A percentile compares a stretch with the other conserved stretches of the same genome.
Conservation (phyloP, 495 filamentous ascomycete species). For the Penicillium antarcticum region DNA sequence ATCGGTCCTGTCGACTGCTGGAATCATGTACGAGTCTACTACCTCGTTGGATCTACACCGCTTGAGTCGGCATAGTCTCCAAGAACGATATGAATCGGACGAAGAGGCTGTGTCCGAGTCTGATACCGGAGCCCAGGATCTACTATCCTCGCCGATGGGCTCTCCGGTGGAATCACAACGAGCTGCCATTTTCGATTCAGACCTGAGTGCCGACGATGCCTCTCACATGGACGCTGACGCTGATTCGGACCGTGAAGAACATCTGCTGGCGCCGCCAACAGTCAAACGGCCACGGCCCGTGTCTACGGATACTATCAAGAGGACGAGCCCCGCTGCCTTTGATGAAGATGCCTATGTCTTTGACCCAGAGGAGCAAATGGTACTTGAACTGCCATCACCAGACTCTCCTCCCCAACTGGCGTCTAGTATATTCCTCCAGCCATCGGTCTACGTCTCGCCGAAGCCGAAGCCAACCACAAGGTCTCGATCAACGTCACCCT, state of each 20-base stretch:
- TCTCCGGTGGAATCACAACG: conserved; percentile 11
- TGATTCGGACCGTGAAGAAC: conserved; percentile 26
- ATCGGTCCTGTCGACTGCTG: not conserved
- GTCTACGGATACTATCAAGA: conserved; percentile 42
- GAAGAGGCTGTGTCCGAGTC: conserved; percentile 45
- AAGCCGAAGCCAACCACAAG: conserved; percentile 14
- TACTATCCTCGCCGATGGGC: conserved; percentile 32
- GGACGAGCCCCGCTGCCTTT: conserved; percentile 35
- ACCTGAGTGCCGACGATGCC: conserved; percentile 31
- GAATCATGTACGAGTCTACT: conserved; percentile 32
- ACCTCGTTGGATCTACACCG: conserved; percentile 31
- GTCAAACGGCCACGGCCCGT: conserved; percentile 32
- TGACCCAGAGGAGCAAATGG: conserved; percentile 34
- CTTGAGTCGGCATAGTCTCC: conserved; percentile 34
- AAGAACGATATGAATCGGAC: conserved; percentile 42
- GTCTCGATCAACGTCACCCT: conserved; percentile 29
- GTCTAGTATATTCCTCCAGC: conserved; percentile 33
- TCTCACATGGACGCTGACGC: conserved; percentile 23
- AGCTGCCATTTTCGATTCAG: conserved; percentile 26
- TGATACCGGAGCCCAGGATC: conserved; percentile 32
- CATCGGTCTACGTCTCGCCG: conserved; percentile 31
- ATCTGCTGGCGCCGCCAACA: conserved; percentile 19
- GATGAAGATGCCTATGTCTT: conserved; percentile 35
- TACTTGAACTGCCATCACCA: conserved; percentile 38
- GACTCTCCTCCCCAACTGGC: conserved; percentile 30